Conservation (phyloP, 345 rosid genomes). For the Trapa bicornis region DNA sequence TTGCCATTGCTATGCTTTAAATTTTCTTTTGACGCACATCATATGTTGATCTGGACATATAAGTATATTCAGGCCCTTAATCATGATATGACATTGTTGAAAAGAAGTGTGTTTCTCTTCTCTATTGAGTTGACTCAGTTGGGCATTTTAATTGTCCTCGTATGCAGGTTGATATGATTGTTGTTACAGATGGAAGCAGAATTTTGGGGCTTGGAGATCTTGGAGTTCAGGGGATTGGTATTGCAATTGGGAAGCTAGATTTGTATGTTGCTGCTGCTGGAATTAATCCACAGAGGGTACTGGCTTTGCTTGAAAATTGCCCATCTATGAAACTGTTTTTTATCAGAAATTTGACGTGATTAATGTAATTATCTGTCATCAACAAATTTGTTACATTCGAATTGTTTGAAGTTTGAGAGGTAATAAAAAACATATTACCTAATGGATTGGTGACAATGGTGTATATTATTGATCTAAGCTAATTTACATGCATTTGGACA, state of each 20-base stretch:
- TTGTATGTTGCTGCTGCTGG: conserved; percentile 98
- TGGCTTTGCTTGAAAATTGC: not conserved
- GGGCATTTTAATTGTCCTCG: conserved; percentile 2
- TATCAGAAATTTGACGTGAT: not conserved
- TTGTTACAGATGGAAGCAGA: conserved; percentile 99
- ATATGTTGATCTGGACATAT: too few relatives aligned
- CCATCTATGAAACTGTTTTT: not conserved
- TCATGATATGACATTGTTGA: not conserved
- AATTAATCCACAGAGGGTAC: conserved; percentile 95
- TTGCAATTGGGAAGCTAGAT: conserved; percentile 91
- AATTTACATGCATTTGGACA: not conserved
- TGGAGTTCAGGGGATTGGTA: conserved; percentile 96
- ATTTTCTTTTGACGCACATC: not conserved
- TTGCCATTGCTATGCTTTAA: not conserved
- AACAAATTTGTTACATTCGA: not conserved
- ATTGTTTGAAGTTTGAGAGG: not conserved
- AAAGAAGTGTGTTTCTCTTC: not conserved
- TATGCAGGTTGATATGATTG: conserved; percentile 95
- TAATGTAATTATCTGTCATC: not conserved
- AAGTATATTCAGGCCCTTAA: not conserved
- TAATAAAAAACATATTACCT: not conserved
- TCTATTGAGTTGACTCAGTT: conserved; percentile 1
- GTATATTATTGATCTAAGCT: not conserved
- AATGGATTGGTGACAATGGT: not conserved
- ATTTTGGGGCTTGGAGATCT: conserved; percentile 97